Evolutionary conservation across 164 flowering plant genomes (phyloP).

Genomic region (Dillenia turbinata): DNA sequence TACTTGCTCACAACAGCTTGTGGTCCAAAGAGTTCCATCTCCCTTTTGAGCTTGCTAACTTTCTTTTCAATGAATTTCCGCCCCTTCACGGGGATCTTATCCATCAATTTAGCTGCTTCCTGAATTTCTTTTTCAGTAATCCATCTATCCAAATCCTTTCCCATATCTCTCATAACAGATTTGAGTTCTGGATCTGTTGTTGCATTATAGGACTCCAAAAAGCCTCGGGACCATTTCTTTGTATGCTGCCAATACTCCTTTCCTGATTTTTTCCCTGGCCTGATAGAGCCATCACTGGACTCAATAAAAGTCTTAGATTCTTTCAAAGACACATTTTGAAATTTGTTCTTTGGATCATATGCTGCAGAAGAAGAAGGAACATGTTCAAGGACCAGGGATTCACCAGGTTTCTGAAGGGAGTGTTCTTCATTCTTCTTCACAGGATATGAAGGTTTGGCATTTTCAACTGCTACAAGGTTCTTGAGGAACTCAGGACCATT

Average conservation of each 20-base stretch:
- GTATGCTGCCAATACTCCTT: conserved; percentile 97
- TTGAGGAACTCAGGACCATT: conserved; percentile 55
- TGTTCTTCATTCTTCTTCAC: conserved; percentile 19
- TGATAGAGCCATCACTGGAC: conserved; percentile 78
- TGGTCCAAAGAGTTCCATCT: conserved; percentile 85
- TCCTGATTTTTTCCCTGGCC: conserved; percentile 72
- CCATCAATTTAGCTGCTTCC: conserved; percentile 72
- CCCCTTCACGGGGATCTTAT: conserved; percentile 49
- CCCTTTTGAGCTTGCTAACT: conserved; percentile 68
- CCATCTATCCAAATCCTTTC: conserved; percentile 92
- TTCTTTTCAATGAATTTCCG: conserved; percentile 58
- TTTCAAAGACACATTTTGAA: conserved; percentile 19
- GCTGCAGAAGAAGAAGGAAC: conserved; percentile 15
- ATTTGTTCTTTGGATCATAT: conserved; percentile 11
- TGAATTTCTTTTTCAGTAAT: conserved; percentile 82
- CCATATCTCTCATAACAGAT: conserved; percentile 74
- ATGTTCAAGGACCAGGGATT: conserved; percentile 12
- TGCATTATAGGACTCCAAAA: conserved; percentile 70
- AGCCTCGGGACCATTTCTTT: conserved; percentile 86
- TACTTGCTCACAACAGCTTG: conserved; percentile 94
- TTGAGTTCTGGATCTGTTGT: conserved; percentile 86
- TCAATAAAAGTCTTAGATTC: conserved; percentile 63
- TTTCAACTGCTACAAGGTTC: conserved; percentile 26
- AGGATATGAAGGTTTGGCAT: conserved; percentile 14
- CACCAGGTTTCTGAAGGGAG: conserved; percentile 19